Conservation (phyloP, 352 stramenopile species). For the Peronospora farinosa region DNA sequence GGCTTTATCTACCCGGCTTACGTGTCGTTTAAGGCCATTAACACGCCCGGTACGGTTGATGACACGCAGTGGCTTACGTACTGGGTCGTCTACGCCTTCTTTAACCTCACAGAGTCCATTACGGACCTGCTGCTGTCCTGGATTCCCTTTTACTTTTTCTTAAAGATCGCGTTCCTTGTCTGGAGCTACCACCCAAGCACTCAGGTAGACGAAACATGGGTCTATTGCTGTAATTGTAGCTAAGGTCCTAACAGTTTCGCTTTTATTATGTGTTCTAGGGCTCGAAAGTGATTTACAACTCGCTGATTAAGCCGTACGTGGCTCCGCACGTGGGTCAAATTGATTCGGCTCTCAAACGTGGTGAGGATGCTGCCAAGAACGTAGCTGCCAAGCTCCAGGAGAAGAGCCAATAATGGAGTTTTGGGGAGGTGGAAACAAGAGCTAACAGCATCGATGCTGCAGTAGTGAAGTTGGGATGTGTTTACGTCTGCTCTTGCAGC, state of each 20-base stretch:
- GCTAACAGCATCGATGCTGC: neutral
- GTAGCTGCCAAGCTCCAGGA: constrained; percentile 46
- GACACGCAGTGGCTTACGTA: constrained; percentile 89
- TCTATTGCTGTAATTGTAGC: constrained; percentile 2
- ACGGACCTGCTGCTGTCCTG: constrained; percentile 78
- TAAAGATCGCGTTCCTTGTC: constrained; percentile 84
- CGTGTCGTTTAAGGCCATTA: constrained; percentile 86
- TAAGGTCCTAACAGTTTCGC: neutral
- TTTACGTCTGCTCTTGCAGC: constrained; percentile 8
- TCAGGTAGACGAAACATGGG: constrained; percentile 22
- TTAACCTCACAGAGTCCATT: constrained; percentile 91
- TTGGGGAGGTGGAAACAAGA: constrained; percentile 1
- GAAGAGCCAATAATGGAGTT: constrained; percentile 24
- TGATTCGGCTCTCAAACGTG: constrained; percentile 56
- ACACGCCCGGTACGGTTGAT: constrained; percentile 56
- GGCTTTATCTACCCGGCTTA: constrained; percentile 87
- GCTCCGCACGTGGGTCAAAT: constrained; percentile 60
- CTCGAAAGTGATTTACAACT: constrained; percentile 79
- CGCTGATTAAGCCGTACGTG: constrained; percentile 80
- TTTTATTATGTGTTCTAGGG: constrained; percentile 27
- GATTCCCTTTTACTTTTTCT: constrained; percentile 85
- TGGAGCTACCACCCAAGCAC: constrained; percentile 81
- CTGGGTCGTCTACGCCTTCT: constrained; percentile 95
- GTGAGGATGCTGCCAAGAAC: constrained; percentile 45
- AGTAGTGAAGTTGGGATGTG: constrained; percentile 21